phyloP scores from a whole-genome alignment of 1,284 basidiomycete species.

The Sanghuangporus sanghuang region DNA sequence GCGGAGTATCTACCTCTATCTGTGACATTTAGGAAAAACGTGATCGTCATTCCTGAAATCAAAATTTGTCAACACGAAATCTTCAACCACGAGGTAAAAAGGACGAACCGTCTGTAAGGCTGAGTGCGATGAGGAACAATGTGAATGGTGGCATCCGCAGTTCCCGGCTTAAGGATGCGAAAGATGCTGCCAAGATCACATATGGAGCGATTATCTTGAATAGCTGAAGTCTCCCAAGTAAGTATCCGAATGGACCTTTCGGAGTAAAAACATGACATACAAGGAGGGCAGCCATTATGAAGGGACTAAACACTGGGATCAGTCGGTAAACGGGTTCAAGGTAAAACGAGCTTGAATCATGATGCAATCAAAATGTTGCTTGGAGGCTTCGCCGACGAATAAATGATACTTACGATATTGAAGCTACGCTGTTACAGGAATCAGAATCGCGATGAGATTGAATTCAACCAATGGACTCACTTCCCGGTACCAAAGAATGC shows the following conservation, averaged over 20 bases:
- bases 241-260: neutral
- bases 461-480: constrained; percentile 39
- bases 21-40: constrained; percentile 81
- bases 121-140: constrained; percentile 68
- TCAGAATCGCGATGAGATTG: constrained; percentile 2
- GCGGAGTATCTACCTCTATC: constrained; percentile 51
- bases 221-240: constrained; percentile 40
- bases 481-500: constrained; percentile 89
- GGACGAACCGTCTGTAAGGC: constrained; percentile 64
- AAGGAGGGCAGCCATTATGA: constrained; percentile 74
- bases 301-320: constrained; percentile 84
- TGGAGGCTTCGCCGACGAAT: neutral
- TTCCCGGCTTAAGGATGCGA: constrained; percentile 62
- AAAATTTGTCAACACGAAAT: constrained; percentile 13
- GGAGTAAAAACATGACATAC: constrained; percentile 33
- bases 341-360: constrained; percentile 67
- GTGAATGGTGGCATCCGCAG: constrained; percentile 71
- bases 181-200: constrained; percentile 64
- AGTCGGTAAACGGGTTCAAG: constrained; percentile 86
- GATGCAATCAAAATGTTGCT: constrained; percentile 10
- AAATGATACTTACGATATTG: constrained; percentile 60
- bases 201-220: constrained; percentile 84
- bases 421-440: constrained; percentile 63
- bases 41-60: constrained; percentile 63
- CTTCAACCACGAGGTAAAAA: neutral